Conservation (phyloP, 345 rosid genomes). For the Linum tenue region DNA sequence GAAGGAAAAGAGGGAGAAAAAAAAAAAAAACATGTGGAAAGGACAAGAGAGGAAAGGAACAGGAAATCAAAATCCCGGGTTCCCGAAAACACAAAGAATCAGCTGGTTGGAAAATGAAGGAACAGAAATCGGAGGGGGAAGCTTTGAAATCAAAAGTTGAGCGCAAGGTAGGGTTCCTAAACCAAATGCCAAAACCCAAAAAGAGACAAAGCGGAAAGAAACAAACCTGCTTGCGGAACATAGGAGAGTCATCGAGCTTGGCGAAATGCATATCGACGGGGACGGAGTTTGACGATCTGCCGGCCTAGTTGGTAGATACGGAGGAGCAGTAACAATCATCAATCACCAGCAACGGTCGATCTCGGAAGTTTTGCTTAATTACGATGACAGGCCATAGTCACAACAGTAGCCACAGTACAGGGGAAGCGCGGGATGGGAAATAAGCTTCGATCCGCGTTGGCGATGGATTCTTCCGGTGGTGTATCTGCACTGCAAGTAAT, state of each 20-base stretch:
- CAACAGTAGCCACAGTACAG: no score
- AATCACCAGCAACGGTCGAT: no score
- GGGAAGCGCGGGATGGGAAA: no score
- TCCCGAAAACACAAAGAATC: not conserved
- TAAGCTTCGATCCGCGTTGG: no score
- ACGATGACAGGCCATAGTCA: no score
- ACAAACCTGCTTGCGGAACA: conserved; percentile 95
- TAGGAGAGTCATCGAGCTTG: conserved; percentile 99
- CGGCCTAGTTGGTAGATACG: no score
- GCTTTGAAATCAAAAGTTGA: not conserved
- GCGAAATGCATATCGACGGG: conserved; percentile 69
- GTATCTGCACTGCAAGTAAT: no score
- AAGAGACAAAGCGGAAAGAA: conserved; percentile 19
- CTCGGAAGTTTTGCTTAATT: no score
- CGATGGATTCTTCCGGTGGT: no score
- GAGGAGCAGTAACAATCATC: no score
- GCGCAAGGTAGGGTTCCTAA: not conserved
- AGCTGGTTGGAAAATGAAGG: not conserved
- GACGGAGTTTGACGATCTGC: not conserved
- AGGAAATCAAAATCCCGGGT: not conserved
- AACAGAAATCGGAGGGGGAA: not conserved
- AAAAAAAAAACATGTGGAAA: not conserved
- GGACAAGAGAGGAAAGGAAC: not conserved
- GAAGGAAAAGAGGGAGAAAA: no score
- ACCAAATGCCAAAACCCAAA: not conserved